Evolutionary conservation across 495 filamentous ascomycete species (phyloP).

Genomic region (Beverwykella pulmonaria): DNA sequence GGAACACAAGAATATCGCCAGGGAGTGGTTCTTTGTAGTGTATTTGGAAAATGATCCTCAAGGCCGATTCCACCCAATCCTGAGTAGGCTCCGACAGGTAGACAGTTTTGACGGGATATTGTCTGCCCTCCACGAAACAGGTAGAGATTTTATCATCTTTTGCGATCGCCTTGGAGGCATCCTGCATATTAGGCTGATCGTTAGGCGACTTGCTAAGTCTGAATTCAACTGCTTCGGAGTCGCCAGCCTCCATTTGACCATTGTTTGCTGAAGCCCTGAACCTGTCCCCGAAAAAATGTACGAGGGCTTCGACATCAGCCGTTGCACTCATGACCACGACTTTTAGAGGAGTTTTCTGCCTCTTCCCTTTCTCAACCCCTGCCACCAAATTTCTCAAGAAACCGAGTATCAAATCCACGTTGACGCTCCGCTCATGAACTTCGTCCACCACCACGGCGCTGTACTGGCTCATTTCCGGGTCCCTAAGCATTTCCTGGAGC

Average conservation of each 20-base stretch:
- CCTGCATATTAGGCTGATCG: neutral
- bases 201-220: neutral
- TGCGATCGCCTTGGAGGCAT: neutral
- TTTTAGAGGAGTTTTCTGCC: slow-evolving; percentile 68
- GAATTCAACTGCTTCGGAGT: neutral
- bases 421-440: slow-evolving; percentile 95
- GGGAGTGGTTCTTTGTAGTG: slow-evolving; percentile 86
- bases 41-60: slow-evolving; percentile 85
- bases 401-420: slow-evolving; percentile 86
- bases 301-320: slow-evolving; percentile 77
- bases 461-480: slow-evolving; percentile 81
- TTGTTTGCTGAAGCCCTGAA: neutral
- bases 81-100: slow-evolving; percentile 76
- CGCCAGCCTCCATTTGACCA: neutral
- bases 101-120: slow-evolving; percentile 79
- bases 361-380: slow-evolving; percentile 53
- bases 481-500: slow-evolving; percentile 87
- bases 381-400: slow-evolving; percentile 77
- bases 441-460: slow-evolving; percentile 93
- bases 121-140: slow-evolving; percentile 83
- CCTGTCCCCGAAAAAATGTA: slow-evolving; percentile 66
- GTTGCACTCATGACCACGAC: slow-evolving; percentile 97
- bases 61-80: slow-evolving; percentile 79
- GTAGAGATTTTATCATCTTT: slow-evolving; percentile 46
- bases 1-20: slow-evolving; percentile 90